A percentile compares a stretch with the other conserved stretches of the same genome.
Evolutionary conservation across 257 asterid genomes (phyloP).

Genomic region (Jacaranda mimosifolia): DNA sequence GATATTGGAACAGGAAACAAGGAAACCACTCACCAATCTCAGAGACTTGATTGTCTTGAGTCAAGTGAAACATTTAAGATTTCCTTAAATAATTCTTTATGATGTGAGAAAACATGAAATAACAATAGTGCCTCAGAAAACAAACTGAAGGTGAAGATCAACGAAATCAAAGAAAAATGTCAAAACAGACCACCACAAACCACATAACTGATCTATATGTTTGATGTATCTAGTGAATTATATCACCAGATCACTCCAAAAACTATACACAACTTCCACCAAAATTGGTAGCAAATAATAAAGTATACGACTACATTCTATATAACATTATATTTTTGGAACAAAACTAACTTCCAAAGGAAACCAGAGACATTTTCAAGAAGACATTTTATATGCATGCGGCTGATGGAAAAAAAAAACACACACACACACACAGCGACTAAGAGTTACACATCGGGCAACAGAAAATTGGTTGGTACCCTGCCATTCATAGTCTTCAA

Average conservation of each 20-base stretch:
- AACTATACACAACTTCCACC: neutral
- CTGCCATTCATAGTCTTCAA: constrained; percentile 68
- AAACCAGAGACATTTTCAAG: constrained; percentile 25
- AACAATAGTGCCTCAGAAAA: neutral
- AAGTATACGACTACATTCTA: neutral
- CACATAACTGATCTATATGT: neutral
- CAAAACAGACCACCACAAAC: constrained; percentile 5
- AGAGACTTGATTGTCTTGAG: neutral
- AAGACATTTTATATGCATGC: neutral
- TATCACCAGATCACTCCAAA: neutral
- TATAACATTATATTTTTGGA: neutral
- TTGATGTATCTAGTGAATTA: constrained; percentile 12
- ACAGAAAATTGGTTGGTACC: constrained; percentile 32
- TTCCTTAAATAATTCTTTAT: neutral
- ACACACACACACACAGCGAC: neutral
- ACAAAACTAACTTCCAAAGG: neutral
- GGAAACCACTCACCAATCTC: constrained; percentile 5
- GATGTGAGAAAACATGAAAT: neutral
- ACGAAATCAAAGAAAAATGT: neutral
- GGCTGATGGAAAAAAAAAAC: neutral
- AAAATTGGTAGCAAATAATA: neutral
- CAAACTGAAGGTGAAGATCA: constrained; percentile 3
- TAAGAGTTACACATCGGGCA: neutral
- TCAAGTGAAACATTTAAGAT: neutral
- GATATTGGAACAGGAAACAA: neutral